Percentiles rank a stretch among this genome's conserved stretches.
phyloP scores from a whole-genome alignment of 73 alveolate species.

The Paramecium primaurelia region DNA sequence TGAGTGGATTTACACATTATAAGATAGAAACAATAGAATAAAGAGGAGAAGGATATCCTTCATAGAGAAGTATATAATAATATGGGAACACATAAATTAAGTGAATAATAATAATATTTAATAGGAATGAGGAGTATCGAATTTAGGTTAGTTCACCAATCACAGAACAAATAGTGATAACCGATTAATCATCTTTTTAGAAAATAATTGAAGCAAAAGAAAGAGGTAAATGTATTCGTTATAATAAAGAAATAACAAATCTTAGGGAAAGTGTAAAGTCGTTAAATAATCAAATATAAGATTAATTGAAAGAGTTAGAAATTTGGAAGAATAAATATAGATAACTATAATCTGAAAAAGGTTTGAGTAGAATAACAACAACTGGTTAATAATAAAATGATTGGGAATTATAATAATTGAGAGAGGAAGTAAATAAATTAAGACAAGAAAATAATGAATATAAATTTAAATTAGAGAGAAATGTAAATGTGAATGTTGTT shows the following conservation, averaged over 20 bases:
- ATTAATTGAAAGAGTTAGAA: constrained; percentile 16
- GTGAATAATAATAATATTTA: neutral
- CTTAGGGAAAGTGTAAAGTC: neutral
- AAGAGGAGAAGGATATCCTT: neutral
- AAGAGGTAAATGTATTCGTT: constrained; percentile 12
- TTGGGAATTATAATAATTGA: constrained; percentile 8
- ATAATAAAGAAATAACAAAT: constrained; percentile 2
- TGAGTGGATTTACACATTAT: constrained; percentile 8
- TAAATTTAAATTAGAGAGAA: neutral
- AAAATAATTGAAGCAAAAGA: constrained; percentile 15
- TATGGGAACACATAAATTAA: neutral
- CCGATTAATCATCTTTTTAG: neutral
- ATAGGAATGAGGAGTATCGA: neutral
- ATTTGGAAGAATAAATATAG: neutral
- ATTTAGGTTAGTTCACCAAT: neutral
- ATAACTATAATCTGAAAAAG: neutral
- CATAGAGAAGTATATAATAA: neutral
- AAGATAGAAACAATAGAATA: constrained; percentile 1
- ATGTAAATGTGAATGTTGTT: neutral
- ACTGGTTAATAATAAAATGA: neutral
- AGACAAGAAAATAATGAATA: neutral
- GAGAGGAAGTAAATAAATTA: neutral
- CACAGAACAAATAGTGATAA: neutral
- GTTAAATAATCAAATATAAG: constrained; percentile 7
- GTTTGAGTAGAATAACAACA: neutral